These are phyloP conservation scores for Colletotrichum sidae DNA, from an alignment of 2,329 filamentous ascomycete species.

Conservation along the genomic window DNA sequence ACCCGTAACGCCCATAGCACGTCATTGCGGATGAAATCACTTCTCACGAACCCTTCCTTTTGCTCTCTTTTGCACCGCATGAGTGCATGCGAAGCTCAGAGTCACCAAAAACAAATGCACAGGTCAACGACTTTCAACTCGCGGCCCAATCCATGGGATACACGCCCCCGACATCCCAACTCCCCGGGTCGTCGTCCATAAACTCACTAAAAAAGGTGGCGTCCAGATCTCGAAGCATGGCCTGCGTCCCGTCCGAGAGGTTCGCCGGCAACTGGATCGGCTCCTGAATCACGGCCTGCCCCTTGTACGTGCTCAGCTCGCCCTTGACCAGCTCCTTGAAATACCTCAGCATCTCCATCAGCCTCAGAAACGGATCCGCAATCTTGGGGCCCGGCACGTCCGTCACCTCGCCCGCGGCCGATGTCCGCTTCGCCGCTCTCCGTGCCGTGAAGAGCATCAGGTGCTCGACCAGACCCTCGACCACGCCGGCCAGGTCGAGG, in stretches of 20 bases:
- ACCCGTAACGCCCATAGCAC: no score
- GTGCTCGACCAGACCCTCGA: conserved; percentile 46
- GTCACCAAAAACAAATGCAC: no score
- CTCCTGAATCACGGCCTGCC: conserved; percentile 18
- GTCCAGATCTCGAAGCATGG: conserved; percentile 44
- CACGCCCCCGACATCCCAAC: conserved; percentile 17
- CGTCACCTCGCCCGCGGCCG: conserved; percentile 1
- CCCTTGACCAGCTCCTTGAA: conserved; percentile 37
- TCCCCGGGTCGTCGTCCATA: conserved; percentile 29
- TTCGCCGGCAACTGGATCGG: conserved; percentile 32
- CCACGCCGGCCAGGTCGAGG: conserved; percentile 47
- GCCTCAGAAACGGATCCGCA: conserved; percentile 37
- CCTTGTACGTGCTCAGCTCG: conserved; percentile 23
- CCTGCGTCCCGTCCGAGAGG: conserved; percentile 39
- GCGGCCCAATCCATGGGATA: conserved; percentile 36
- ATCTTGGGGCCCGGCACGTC: conserved; percentile 19
- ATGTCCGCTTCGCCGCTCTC: conserved; percentile 36
- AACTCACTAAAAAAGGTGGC: conserved; percentile 37
- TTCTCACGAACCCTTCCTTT: no score
- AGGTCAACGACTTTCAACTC: conserved; percentile 5
- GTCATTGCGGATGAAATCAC: no score
- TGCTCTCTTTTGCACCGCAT: no score
- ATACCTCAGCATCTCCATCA: conserved; percentile 37
- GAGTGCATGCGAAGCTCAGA: no score
- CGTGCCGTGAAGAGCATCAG: conserved; percentile 43